Base-by-base conservation (phyloP, 1,284 basidiomycete genomes). In the Puccinia sorghi region DNA sequence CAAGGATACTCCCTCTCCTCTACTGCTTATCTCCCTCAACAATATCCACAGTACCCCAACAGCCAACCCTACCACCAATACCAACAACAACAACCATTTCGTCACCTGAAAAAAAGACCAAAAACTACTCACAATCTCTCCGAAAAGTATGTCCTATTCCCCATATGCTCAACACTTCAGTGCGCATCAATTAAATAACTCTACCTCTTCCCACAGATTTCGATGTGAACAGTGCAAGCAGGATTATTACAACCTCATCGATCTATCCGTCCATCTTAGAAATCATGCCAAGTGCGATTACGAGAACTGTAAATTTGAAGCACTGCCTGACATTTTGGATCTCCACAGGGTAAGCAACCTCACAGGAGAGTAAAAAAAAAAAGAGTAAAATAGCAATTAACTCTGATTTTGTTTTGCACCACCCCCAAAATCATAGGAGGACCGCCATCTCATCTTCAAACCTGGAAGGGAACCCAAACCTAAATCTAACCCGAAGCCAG, bases 381-480 rank as follows among this genome's bases (percentile, higher is more conserved):
- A n/a, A 57, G 13, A 57, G 32, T 32, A 32, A 32, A 32, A 32
- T 32, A 32, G 4, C 32, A 2, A 32, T 32, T 4, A 32, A 32
- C 32, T 1, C 32, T 32, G 32, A 32, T 32, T 32, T 32, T 32
- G 32, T 32, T 32, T 32, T 1, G 32, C 32, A 2, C 32, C n/a
- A n/a, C 32, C 32, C 32, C 32, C 4, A 57, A 57, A 48, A 46
- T 27, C 2, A 56, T 39, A 77, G 74, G 74, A 77, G 57, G 74
- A 77, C 67, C 63, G 74, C 0, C 74, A 77, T 48, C 56, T 77
- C 9, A 54, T 63, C 15, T 77, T 77, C 27, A 77, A 69, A 59
- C 74, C 74, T n/a, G 74, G 64, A 9, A 56, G 61, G 25, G 13
- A 12, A 43, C 74, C 74, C 25, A 8, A n/a, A 67, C 5, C 43